Conservation (phyloP, 1,284 basidiomycete genomes). For the Leccinum subrobustum region DNA sequence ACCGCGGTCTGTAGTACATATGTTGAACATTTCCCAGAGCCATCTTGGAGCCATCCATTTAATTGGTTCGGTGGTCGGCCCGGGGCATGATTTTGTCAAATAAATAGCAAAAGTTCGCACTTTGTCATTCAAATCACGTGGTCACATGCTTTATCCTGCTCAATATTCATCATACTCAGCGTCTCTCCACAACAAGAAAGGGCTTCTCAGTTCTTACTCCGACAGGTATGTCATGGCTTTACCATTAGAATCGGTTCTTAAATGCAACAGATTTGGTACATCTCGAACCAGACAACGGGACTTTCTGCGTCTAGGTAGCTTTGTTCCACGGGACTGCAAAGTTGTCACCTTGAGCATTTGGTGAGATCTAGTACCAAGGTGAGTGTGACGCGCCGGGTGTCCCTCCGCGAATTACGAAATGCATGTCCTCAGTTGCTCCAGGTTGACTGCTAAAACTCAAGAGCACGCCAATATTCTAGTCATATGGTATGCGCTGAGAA, state of each 20-base stretch:
- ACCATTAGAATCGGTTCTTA: background rate
- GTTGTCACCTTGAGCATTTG: background rate
- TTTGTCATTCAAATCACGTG: background rate
- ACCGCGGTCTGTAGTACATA: too few species aligned
- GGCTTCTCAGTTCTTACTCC: background rate
- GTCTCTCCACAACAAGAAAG: background rate
- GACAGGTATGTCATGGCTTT: background rate
- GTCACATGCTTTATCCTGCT: background rate
- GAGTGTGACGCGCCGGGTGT: background rate
- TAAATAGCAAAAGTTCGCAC: background rate
- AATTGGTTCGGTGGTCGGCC: too few species aligned
- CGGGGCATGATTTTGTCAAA: too few species aligned
- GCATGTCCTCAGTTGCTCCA: background rate
- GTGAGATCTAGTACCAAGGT: slow-evolving; percentile 5
- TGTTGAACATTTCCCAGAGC: too few species aligned
- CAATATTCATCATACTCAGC: background rate
- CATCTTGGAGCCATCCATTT: too few species aligned
- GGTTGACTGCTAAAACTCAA: background rate
- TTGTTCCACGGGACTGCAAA: background rate
- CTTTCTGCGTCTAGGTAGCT: background rate
- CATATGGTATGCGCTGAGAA: slow-evolving; percentile 7
- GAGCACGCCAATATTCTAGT: background rate
- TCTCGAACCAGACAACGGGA: background rate
- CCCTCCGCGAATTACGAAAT: background rate
- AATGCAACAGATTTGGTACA: background rate